phyloP scores from a whole-genome alignment of 2,329 filamentous ascomycete genomes.

The Cadophora sp. region DNA sequence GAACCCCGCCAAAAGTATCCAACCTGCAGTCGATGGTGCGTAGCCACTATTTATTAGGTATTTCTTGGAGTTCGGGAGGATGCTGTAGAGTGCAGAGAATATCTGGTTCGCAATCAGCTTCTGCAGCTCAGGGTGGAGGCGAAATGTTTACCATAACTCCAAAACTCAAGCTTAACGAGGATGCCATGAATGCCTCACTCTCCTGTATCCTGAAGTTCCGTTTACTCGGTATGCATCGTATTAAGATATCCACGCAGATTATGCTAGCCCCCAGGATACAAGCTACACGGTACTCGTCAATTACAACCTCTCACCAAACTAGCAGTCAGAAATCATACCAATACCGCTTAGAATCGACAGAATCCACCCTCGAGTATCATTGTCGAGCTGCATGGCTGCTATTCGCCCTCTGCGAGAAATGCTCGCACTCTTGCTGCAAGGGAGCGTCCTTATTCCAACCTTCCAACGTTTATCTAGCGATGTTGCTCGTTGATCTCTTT shows the following conservation, averaged over 20 bases:
- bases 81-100: conserved; percentile 90
- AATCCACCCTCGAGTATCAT: conserved; percentile 93
- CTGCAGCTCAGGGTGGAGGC: background rate
- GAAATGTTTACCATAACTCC: conserved; percentile 82
- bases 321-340: conserved; percentile 52
- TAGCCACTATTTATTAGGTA: conserved; percentile 77
- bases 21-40: conserved; percentile 69
- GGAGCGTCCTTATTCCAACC: background rate
- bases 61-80: conserved; percentile 84
- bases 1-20: conserved; percentile 74
- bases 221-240: conserved; percentile 75
- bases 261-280: conserved; percentile 80
- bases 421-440: conserved; percentile 9
- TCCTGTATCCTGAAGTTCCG: conserved; percentile 86
- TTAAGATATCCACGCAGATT: conserved; percentile 83
- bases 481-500: conserved; percentile 5
- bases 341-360: conserved; percentile 85
- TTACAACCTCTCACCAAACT: conserved; percentile 18
- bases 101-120: conserved; percentile 59
- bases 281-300: conserved; percentile 46
- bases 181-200: conserved; percentile 85
- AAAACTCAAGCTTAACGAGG: conserved; percentile 89
- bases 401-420: background rate
- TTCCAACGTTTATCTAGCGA: conserved; percentile 9
- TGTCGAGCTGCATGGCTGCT: conserved; percentile 56